Conservation (phyloP, 345 rosid genomes). For the Brassica nigra region DNA sequence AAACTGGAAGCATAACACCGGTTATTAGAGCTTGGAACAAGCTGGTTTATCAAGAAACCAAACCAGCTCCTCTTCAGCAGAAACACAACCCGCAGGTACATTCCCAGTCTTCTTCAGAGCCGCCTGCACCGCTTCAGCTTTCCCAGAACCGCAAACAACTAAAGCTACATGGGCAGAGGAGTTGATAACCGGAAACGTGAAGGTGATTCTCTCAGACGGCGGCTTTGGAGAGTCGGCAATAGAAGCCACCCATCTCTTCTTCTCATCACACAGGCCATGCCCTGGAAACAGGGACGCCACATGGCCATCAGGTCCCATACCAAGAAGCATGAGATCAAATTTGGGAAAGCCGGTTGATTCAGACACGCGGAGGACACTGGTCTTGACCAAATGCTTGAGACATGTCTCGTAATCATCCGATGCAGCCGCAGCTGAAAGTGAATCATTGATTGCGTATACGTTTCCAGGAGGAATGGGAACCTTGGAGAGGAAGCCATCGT, state of each 20-base stretch:
- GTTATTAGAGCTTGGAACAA: constrained; percentile 58
- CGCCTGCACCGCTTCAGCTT: constrained; percentile 59
- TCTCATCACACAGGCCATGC: constrained; percentile 67
- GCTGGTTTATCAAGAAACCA: constrained; percentile 90
- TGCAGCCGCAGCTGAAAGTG: constrained; percentile 71
- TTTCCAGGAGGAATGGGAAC: constrained; percentile 67
- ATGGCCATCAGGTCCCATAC: constrained; percentile 93
- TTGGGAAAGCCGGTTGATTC: constrained; percentile 63
- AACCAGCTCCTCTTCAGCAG: constrained; percentile 72
- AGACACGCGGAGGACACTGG: constrained; percentile 46
- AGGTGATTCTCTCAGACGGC: constrained; percentile 81
- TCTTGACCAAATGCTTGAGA: constrained; percentile 60
- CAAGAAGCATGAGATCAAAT: constrained; percentile 84
- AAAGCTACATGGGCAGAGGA: constrained; percentile 69
- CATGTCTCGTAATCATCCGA: constrained; percentile 85
- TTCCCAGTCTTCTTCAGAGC: constrained; percentile 49
- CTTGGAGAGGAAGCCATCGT: constrained; percentile 68
- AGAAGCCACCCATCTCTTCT: constrained; percentile 70
- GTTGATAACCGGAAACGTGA: constrained; percentile 86
- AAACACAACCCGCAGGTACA: constrained; percentile 66
- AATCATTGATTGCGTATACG: constrained; percentile 77
- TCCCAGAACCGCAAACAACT: constrained; percentile 66
- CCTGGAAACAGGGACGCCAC: constrained; percentile 89
- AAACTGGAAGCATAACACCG: background rate
- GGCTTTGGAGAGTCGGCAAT: constrained; percentile 85